Base-by-base conservation (phyloP, 805 yeast species). In the Ogataea paraovalis region DNA sequence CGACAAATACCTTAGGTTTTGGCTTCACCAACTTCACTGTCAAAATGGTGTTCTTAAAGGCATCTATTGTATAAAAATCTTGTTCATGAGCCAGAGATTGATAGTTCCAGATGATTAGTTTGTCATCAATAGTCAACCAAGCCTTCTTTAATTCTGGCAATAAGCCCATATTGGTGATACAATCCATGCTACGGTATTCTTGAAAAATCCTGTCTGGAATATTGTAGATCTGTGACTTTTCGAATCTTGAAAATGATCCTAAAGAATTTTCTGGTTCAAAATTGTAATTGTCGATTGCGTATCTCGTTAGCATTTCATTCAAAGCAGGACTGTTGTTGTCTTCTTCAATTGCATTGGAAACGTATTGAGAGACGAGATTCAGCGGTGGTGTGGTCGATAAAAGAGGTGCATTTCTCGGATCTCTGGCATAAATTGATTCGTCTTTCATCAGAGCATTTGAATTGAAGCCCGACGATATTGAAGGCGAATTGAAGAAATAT, bases 101-200 rank as follows among this genome's bases (percentile, higher is more conserved):
- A 60, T 84, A 81, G 64, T 90, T 85, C 98, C 98, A 94, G 21
- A 95, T 73, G 30, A 86, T 78, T 57, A 92, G 72, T 57, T 85
- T 85, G 62, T 85, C 84, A 60, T 89, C 97, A 28, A 83, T 79
- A 3, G 85, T 80, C 28, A 92, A 76, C 97, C 97, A 94, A 13
- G 91, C 81, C 49, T 96, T 79, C 51, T 80, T 78, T 27, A 94
- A 75, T 48, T 85, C 90, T 0, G 91, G 79, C 55, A 94, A 82
- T 22, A 90, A 68, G 13, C 99, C 99, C 81, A 87, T 83, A 49
- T 83, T 81, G 34, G 90, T 80, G 42, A 75, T 75, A 45, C 81
- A 76, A 58, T 85, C 83, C 5, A 87, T 75, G 42, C 77, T 75
- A 53, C 81, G 82, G 61, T 83, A 79, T 56, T 86, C 89, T 46